Percentiles rank a stretch among this genome's conserved stretches.
Conservation (phyloP, 129 eudicot species). For the Centaurea solstitialis region DNA sequence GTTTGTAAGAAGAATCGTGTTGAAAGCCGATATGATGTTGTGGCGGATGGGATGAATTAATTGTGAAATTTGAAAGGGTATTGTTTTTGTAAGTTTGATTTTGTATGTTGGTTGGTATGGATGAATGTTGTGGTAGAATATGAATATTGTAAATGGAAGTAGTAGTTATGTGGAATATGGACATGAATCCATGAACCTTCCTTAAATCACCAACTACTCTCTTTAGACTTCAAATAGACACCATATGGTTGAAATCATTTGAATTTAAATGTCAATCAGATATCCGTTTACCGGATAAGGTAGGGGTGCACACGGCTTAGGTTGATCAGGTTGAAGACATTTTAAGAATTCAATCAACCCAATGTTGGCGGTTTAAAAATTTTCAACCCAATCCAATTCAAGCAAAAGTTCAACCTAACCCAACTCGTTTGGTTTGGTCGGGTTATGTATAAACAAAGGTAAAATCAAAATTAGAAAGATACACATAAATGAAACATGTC, state of each 20-base stretch:
- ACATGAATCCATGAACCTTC: not conserved
- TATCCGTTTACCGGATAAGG: no score
- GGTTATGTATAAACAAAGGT: no score
- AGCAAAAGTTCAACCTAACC: no score
- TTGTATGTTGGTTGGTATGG: not conserved
- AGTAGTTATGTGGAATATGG: constrained; percentile 2
- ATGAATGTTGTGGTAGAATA: not conserved
- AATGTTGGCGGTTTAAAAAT: no score
- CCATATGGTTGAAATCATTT: not conserved
- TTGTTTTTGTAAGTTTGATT: not conserved
- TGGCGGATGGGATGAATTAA: not conserved
- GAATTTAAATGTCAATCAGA: no score
- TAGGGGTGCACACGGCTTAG: no score
- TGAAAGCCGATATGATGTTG: not conserved
- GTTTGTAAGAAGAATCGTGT: constrained; percentile 29
- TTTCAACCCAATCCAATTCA: no score
- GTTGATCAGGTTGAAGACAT: no score
- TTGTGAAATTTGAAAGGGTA: constrained; percentile 5
- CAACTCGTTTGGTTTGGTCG: no score
- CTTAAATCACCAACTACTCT: not conserved
- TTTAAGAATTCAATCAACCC: no score
- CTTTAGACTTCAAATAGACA: not conserved
- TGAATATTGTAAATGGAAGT: constrained; percentile 11
- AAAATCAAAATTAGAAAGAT: no score
- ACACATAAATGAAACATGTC: no score